phyloP scores from a whole-genome alignment of 139 green algal genomes.

The Marvania coccoides region DNA sequence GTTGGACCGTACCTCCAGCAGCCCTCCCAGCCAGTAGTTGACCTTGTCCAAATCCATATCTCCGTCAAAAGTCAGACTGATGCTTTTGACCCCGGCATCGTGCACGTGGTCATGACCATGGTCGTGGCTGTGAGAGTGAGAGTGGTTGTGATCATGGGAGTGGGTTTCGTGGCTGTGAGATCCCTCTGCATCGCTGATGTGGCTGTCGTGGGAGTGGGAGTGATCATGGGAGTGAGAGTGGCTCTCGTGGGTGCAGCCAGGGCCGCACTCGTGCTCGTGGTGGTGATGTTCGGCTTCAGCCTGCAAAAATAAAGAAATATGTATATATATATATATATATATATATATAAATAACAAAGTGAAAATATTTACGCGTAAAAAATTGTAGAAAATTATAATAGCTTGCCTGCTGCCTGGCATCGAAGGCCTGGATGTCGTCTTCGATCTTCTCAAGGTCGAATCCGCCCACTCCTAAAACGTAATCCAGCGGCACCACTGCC shows the following conservation, averaged over 20 bases:
- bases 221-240: slow-evolving; percentile 18
- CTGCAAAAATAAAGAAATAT: no score
- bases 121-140: slow-evolving; percentile 15
- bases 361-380: no score
- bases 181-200: not conserved
- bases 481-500: slow-evolving; percentile 72
- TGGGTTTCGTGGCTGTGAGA: slow-evolving; percentile 15
- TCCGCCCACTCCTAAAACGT: slow-evolving; percentile 87
- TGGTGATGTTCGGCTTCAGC: slow-evolving; percentile 21
- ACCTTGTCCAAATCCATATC: slow-evolving; percentile 92
- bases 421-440: slow-evolving; percentile 45
- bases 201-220: slow-evolving; percentile 14
- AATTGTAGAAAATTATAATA: no score
- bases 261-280: slow-evolving; percentile 15
- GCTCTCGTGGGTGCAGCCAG: slow-evolving; percentile 8
- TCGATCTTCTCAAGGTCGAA: slow-evolving; percentile 89
- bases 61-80: slow-evolving; percentile 75
- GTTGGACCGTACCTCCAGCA: slow-evolving; percentile 73
- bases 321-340: not conserved
- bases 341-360: not conserved
- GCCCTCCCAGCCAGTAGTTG: slow-evolving; percentile 83
- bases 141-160: slow-evolving; percentile 6
- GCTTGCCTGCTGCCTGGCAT: no score
- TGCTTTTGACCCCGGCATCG: slow-evolving; percentile 57
- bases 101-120: slow-evolving; percentile 43